Base-by-base conservation (phyloP, 208 protist species). In the Trypanosoma platydactyli region DNA sequence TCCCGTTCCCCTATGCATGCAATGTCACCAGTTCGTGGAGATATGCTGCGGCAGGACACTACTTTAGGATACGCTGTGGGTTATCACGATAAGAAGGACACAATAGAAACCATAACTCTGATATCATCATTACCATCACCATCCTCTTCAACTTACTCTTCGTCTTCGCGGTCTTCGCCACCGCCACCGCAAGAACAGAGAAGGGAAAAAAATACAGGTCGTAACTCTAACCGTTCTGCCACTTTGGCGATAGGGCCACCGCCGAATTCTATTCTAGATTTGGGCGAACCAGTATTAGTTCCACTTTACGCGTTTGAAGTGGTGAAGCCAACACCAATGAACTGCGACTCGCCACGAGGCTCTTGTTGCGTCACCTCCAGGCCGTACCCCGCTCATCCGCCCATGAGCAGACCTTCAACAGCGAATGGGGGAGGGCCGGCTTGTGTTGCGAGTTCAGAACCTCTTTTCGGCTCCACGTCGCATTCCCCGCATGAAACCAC, bases 221-320 rank as follows among this genome's bases (percentile, higher is more conserved):
- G 5, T 9, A 40, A 15, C 4, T 42, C 35, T 11, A 29, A 53
- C 1, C 24, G 6, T 12, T 13, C n/a, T 41, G n/a, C 35, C 33
- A 25, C 22, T 9, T 11, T 40, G 12, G 20, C 33, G 49, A 12
- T 15, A 35, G 5, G 3, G 20, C 45, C 33, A 44, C 4, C 16
- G 7, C 1, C n/a, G 33, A 13, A 30, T 33, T 53, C 42, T 56
- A 58, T 72, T 42, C n/a, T 49, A 11, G 58, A 66, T 22, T 64
- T 72, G 44, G 67, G 58, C 16, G 67, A 72, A 27, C 67, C 67
- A 29, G 1, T 42, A 33, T 15, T 48, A 3, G 58, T 66, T 0
- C 45, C 46, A 24, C 51, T 66, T 24, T 72, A 72, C 50, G 46
- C 67, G 33, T 72, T 72, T 60, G 58, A 72, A 29, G 22, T 63